Percentiles rank a stretch among this genome's conserved stretches.
Conservation (phyloP, 2,329 filamentous ascomycete species). For the Aphanoascus verrucosus region DNA sequence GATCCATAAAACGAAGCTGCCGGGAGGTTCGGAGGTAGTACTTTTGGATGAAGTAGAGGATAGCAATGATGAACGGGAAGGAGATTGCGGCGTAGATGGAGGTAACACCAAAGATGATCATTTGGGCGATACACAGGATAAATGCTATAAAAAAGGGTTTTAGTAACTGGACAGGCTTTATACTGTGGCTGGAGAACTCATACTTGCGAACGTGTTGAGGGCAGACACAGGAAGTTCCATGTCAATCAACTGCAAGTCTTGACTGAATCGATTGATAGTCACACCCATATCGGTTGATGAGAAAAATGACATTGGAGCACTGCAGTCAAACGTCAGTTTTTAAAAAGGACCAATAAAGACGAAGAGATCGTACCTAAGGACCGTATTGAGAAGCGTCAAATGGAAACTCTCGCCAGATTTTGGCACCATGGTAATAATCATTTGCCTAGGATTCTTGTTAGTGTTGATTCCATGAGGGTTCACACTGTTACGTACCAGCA, state of each 20-base stretch:
- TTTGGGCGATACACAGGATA: conserved; percentile 30
- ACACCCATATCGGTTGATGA: conserved; percentile 33
- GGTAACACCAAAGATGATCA: conserved; percentile 29
- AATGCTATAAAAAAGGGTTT: conserved; percentile 19
- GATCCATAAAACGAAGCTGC: conserved; percentile 50
- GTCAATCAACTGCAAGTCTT: conserved; percentile 37
- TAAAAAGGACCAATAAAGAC: neutral
- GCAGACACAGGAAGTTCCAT: conserved; percentile 35
- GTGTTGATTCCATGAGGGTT: neutral
- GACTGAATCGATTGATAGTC: conserved; percentile 37
- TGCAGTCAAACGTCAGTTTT: conserved; percentile 15
- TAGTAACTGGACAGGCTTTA: conserved; percentile 14
- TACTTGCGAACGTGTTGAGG: conserved; percentile 32
- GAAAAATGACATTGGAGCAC: conserved; percentile 36
- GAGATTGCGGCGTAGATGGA: conserved; percentile 32
- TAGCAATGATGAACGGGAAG: conserved; percentile 30
- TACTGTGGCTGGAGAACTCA: conserved; percentile 18
- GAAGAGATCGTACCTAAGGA: conserved; percentile 30
- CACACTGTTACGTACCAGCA: conserved; percentile 24
- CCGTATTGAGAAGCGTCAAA: conserved; percentile 38
- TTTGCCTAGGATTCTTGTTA: conserved; percentile 27
- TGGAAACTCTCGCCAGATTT: conserved; percentile 44
- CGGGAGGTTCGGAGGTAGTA: conserved; percentile 52
- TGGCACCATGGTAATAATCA: conserved; percentile 46
- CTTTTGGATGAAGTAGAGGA: conserved; percentile 37